Evolutionary conservation across 1,139 yeast species (phyloP).

Genomic region (Geotrichum candidum): DNA sequence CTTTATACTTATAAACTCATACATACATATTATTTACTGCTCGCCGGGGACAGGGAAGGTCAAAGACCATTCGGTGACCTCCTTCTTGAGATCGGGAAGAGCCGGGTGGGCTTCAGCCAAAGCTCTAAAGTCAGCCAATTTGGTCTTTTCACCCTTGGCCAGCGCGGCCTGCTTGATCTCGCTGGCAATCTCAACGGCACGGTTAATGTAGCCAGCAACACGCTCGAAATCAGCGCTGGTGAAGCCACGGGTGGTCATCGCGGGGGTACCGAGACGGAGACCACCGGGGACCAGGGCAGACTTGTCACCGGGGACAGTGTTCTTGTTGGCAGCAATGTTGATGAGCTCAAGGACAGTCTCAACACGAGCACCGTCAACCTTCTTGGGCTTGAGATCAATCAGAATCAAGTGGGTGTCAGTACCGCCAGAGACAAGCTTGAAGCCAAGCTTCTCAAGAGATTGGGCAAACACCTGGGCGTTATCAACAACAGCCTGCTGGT

Average conservation of each 20-base stretch:
- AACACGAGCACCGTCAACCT: constrained; percentile 95
- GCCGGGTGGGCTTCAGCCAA: constrained; percentile 65
- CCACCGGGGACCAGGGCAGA: constrained; percentile 98
- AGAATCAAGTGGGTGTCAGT: constrained; percentile 96
- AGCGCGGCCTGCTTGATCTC: constrained; percentile 61
- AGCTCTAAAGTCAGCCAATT: constrained; percentile 88
- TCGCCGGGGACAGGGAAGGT: constrained; percentile 84
- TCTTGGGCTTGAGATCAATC: constrained; percentile 81
- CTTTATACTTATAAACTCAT: not conserved
- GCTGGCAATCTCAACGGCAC: constrained; percentile 73
- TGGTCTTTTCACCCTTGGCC: constrained; percentile 78
- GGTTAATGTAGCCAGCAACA: constrained; percentile 79
- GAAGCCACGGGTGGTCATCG: constrained; percentile 97
- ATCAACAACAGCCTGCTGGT: constrained; percentile 81
- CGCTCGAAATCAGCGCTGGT: constrained; percentile 78
- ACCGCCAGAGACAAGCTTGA: constrained; percentile 84
- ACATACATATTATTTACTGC: constrained; percentile 4
- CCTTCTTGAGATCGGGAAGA: constrained; percentile 61
- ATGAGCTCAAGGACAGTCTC: constrained; percentile 92
- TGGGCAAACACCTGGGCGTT: constrained; percentile 81
- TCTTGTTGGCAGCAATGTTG: constrained; percentile 94
- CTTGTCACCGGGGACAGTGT: constrained; percentile 97
- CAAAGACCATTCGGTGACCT: constrained; percentile 87
- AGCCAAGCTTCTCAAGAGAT: constrained; percentile 65
- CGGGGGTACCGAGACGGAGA: constrained; percentile 96